These are phyloP conservation scores for Auricularia auricula-judae DNA, from an alignment of 768 basidiomycete species.

Conservation along the genomic window DNA sequence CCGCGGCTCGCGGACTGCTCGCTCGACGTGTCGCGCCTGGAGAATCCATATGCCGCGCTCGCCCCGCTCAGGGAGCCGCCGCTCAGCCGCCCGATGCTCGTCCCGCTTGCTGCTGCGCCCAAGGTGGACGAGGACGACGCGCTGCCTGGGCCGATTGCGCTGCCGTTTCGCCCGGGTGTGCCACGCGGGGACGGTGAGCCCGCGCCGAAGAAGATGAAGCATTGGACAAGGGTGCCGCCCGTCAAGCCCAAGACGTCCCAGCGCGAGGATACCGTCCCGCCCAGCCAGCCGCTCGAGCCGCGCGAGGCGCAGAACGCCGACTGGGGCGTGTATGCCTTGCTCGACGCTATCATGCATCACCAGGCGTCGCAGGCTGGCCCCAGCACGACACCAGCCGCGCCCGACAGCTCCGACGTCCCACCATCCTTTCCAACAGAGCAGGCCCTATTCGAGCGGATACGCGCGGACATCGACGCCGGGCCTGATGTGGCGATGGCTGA, in stretches of 20 bases:
- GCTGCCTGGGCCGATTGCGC: background rate
- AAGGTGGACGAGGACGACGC: background rate
- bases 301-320: background rate
- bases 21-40: constrained; percentile 30
- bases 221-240: background rate
- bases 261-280: background rate
- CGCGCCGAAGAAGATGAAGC: background rate
- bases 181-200: background rate
- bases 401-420: background rate
- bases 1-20: constrained; percentile 68
- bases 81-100: constrained; percentile 1
- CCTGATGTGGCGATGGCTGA: background rate
- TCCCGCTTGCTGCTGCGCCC: background rate
- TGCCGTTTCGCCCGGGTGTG: background rate
- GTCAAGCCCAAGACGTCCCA: background rate
- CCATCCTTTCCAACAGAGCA: background rate
- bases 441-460: background rate
- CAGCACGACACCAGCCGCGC: background rate
- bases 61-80: constrained; percentile 5
- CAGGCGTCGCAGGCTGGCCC: background rate
- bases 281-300: background rate
- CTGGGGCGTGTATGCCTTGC: background rate
- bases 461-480: background rate
- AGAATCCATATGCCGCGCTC: constrained; percentile 5
- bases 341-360: background rate